Evolutionary conservation across 148 eudicot genomes (phyloP), one percentile per base, ranked within the genome.

Genomic region (Linanthus parryae): DNA sequence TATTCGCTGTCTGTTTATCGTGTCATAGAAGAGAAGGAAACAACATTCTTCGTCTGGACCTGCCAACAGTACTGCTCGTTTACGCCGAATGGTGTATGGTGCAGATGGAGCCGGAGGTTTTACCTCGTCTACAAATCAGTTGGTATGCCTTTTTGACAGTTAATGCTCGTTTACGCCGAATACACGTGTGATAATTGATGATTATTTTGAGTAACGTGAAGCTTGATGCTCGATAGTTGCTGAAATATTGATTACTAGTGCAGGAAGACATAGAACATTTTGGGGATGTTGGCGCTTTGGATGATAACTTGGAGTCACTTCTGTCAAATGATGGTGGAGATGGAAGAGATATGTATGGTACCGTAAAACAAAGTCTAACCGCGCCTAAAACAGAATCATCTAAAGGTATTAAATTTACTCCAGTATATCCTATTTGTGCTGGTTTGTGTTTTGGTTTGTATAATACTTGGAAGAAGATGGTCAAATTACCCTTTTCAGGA

Each of bases 51-150:
- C 95, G 54, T 87, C 99, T 71, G 99, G 99, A 72, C 91, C 95
- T 57, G 99, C 99, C 56, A 92, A 92, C 44, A 92, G 96, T 71
- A 80, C 96, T n/a, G 96, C n/a, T n/a, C n/a, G n/a, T n/a, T n/a
- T n/a, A n/a, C n/a, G 81, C 66, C 61, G 85, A 65, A 80, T 81
- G 78, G 76, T 85, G 79, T 82, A 77, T 73, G 97, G 91, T 52
- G 69, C 80, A 27, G 97, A 89, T 20, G 95, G 81, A 65, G 61
- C 81, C 7, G 90, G 79, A 51, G 89, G 83, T 49, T 70, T 89
- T 61, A 84, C 90, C 31, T 82, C 97, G 44, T 85, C 97, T 41
- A 77, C 97, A 26, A 89, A 89, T 77, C 97, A 89, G 73, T 70
- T 89, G 84, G 97, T 89, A 73, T 49, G 79, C 33, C 39, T 17